Evolutionary conservation across 164 flowering plant genomes (phyloP).

Genomic region (Macadamia integrifolia): DNA sequence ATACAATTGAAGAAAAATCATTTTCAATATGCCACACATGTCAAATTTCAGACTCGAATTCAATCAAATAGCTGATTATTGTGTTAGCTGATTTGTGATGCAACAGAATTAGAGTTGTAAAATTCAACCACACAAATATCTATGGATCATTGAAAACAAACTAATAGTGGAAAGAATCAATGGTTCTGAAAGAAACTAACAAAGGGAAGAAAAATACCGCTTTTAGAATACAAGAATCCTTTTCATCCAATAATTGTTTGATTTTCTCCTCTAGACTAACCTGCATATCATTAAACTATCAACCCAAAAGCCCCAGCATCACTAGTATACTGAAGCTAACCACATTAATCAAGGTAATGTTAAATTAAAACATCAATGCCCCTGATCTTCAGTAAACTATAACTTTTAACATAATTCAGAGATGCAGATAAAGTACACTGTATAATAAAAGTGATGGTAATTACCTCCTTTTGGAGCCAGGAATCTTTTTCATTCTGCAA

Average conservation of each 20-base stretch:
- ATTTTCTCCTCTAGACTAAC: conserved; percentile 28
- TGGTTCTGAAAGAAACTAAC: background rate
- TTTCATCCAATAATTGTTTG: conserved; percentile 18
- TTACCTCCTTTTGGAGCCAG: conserved; percentile 37
- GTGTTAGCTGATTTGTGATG: no score
- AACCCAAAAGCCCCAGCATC: background rate
- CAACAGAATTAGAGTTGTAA: no score
- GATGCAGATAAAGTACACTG: background rate
- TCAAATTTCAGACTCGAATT: no score
- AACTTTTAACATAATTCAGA: background rate
- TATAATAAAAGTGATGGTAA: background rate
- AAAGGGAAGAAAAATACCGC: conserved; percentile 17
- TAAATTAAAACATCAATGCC: background rate
- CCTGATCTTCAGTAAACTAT: background rate
- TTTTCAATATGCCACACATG: no score
- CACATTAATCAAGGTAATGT: background rate
- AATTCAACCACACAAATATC: no score
- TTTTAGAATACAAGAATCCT: conserved; percentile 12
- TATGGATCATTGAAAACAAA: background rate
- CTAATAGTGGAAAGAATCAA: background rate
- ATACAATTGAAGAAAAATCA: no score
- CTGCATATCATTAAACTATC: conserved; percentile 16
- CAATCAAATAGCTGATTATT: no score
- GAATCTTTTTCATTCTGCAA: conserved; percentile 32
- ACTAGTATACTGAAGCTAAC: background rate